Conservation (phyloP, 352 stramenopile species). For the Phytophthora palmivora region DNA sequence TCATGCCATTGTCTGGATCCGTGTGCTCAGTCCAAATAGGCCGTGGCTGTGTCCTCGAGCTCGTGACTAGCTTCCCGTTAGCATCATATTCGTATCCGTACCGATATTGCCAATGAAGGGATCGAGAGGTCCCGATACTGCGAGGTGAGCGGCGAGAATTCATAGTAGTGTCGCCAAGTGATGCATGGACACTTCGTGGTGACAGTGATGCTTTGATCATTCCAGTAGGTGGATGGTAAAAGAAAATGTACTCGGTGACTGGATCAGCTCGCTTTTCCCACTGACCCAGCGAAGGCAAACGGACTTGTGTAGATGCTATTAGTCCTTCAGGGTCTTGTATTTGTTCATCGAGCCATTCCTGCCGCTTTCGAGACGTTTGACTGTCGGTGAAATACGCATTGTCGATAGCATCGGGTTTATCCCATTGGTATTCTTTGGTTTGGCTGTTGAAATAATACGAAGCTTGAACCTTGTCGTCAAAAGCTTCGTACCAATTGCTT, state of each 20-base stretch:
- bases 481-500: conserved; percentile 77
- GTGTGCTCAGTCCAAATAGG: conserved; percentile 73
- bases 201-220: conserved; percentile 65
- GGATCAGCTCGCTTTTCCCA: conserved; percentile 79
- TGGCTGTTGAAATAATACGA: conserved; percentile 81
- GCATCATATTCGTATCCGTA: conserved; percentile 75
- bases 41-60: conserved; percentile 33
- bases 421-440: conserved; percentile 84
- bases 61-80: conserved; percentile 43
- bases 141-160: conserved; percentile 31
- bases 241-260: conserved; percentile 72
- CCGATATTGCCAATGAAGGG: conserved; percentile 77
- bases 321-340: conserved; percentile 45
- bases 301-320: conserved; percentile 39
- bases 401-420: conserved; percentile 46
- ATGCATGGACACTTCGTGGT: conserved; percentile 57
- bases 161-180: conserved; percentile 27
- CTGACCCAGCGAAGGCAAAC: conserved; percentile 40
- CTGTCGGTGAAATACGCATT: conserved; percentile 50
- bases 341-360: conserved; percentile 61
- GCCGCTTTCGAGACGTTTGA: conserved; percentile 47
- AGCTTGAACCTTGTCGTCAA: conserved; percentile 69
- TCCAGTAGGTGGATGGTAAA: conserved; percentile 59
- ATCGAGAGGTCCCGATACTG: conserved; percentile 38
- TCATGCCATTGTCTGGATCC: conserved; percentile 51